phyloP scores from a whole-genome alignment of 2,329 filamentous ascomycete species.

The Botrytis medusae region DNA sequence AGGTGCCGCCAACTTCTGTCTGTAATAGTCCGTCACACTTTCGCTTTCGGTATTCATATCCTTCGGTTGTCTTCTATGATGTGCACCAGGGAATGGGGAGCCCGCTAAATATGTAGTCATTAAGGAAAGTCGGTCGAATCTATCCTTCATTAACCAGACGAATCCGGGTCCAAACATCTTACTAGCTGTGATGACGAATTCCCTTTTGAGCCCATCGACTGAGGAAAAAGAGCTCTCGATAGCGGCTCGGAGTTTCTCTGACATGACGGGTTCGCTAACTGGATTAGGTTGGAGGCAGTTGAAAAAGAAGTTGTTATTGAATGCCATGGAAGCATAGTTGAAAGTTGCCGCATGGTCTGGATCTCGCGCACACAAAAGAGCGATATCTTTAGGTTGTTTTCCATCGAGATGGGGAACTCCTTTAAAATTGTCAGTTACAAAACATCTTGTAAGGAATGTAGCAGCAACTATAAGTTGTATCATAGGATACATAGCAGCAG shows the following conservation, averaged over 20 bases:
- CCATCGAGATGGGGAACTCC: neutral
- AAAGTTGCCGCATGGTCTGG: constrained; percentile 76
- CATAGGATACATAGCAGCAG: neutral
- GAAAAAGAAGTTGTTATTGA: constrained; percentile 90
- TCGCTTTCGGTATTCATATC: constrained; percentile 67
- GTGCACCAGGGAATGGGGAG: constrained; percentile 80
- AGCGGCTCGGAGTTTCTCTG: constrained; percentile 58
- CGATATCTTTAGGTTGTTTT: constrained; percentile 58
- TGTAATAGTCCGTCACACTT: constrained; percentile 43
- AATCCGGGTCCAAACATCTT: constrained; percentile 97
- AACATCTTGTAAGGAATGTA: neutral
- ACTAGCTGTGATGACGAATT: constrained; percentile 77
- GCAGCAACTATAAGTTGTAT: neutral
- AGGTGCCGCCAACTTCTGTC: constrained; percentile 36
- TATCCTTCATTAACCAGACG: constrained; percentile 79
- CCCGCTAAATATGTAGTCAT: constrained; percentile 90
- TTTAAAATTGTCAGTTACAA: constrained; percentile 1
- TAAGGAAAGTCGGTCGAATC: constrained; percentile 57
- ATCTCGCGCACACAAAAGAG: constrained; percentile 75
- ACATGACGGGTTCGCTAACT: constrained; percentile 42
- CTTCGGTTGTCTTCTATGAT: constrained; percentile 66
- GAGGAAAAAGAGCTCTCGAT: constrained; percentile 76
- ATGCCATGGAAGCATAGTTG: constrained; percentile 95
- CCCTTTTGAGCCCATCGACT: constrained; percentile 75
- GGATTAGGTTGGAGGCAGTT: constrained; percentile 49